Conservation (phyloP, 805 yeast genomes). For the Priceomyces melissophilus region DNA sequence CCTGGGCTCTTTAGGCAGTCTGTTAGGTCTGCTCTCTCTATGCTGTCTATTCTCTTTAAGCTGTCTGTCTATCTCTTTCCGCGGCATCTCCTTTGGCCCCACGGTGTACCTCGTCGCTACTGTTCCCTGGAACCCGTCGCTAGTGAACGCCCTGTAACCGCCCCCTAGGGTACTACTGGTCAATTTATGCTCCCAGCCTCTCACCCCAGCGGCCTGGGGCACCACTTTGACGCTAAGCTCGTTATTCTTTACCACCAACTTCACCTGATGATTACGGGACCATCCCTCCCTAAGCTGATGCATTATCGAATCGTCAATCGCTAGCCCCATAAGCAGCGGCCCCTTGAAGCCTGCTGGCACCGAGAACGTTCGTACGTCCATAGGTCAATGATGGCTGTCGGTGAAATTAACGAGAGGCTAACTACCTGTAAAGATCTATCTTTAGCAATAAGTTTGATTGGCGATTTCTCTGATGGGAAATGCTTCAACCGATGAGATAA, state of each 20-base stretch:
- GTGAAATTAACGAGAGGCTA: no score
- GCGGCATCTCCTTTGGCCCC: no score
- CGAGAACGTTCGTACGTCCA: no score
- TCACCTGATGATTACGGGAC: slow-evolving; percentile 12
- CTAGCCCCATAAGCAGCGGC: not conserved
- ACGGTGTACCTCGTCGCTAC: not conserved
- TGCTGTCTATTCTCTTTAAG: no score
- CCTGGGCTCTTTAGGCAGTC: no score
- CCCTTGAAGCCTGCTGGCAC: not conserved
- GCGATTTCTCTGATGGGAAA: no score
- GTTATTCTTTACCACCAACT: slow-evolving; percentile 37
- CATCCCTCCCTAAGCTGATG: slow-evolving; percentile 1
- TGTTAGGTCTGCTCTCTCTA: no score
- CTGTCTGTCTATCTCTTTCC: not conserved
- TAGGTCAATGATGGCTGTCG: not conserved
- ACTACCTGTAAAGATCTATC: no score
- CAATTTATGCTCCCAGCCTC: not conserved
- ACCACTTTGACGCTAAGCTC: not conserved
- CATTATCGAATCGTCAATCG: not conserved
- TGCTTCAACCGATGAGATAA: no score
- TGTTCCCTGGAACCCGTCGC: not conserved
- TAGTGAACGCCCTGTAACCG: slow-evolving; percentile 5
- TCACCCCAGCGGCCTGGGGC: not conserved
- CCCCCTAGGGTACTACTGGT: not conserved
- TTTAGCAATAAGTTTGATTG: no score